These are phyloP conservation scores for Coprinopsis cinerea DNA, from an alignment of 768 basidiomycete genomes.

Conservation along the genomic window DNA sequence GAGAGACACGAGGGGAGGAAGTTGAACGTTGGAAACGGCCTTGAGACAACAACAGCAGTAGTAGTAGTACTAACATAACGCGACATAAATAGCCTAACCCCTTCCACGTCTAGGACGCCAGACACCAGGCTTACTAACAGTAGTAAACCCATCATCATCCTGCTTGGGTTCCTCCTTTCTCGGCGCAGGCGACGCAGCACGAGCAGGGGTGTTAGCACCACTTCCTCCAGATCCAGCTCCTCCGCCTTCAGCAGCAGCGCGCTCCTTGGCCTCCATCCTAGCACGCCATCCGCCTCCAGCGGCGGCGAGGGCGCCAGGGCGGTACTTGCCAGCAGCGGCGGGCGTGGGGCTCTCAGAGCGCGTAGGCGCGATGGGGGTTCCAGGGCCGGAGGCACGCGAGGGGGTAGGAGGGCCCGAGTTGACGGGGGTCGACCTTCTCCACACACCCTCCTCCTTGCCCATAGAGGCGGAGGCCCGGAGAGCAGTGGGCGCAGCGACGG, in stretches of 20 bases:
- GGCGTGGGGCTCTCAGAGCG: conserved; percentile 54
- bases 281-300: conserved; percentile 56
- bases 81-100: conserved; percentile 8
- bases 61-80: too few relatives aligned
- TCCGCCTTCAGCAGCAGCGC: conserved; percentile 17
- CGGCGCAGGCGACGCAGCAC: conserved; percentile 22
- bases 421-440: conserved; percentile 27
- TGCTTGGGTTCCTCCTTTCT: conserved; percentile 38
- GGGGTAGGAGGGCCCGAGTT: conserved; percentile 24
- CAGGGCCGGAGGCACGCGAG: conserved; percentile 21
- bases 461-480: conserved; percentile 15
- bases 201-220: conserved; percentile 17
- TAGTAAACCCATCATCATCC: conserved; percentile 71
- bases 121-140: conserved; percentile 29
- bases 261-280: conserved; percentile 42
- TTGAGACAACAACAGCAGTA: too few relatives aligned
- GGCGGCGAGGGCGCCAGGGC: conserved; percentile 32
- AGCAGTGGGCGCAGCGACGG: conserved; percentile 20
- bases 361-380: conserved; percentile 30
- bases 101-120: conserved; percentile 21
- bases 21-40: too few relatives aligned
- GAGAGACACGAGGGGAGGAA: not conserved
- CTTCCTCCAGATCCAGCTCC: too few relatives aligned
- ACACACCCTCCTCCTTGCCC: conserved; percentile 21
- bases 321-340: conserved; percentile 35